Evolutionary conservation across 73 alveolate species (phyloP), one percentile per base, ranked within the genome.

Genomic region (Durusdinium trenchii): DNA sequence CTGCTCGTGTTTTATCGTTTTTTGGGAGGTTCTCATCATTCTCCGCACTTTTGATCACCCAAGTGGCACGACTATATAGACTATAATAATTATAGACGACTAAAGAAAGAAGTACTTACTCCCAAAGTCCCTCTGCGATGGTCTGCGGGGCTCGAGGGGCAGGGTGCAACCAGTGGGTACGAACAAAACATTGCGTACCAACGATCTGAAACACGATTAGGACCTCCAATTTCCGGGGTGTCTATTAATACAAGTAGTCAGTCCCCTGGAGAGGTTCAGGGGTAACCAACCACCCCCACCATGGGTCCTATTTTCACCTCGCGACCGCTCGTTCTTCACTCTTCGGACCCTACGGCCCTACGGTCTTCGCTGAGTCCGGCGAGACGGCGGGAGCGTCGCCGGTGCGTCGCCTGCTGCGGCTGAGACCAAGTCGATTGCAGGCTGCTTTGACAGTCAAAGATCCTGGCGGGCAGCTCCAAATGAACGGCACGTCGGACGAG

Each of bases 401-500:
- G 18, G 28, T 38, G 51, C 40, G 43, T 14, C 9, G 69, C 92
- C 92, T 82, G 69, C 92, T 82, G 46, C n/a, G 46, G 35, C 48
- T 47, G 23, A 12, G 92, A 42, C 92, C 92, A 82, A n/a, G 71
- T 35, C 12, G 30, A 16, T 5, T 40, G 6, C 18, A 14, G 71
- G 10, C 69, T 48, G 30, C 90, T 79, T 35, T 82, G 92, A 30
- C 92, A 82, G 48, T 82, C 92, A 48, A 47, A 82, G 71, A 69
- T 69, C 92, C 92, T 82, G 92, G n/a, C 14, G 62, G 64, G 73
- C 18, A 32, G 18, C n/a, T 23, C 30, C n/a, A 12, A 57, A 57
- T 16, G 69, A 23, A 23, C 32, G 12, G 69, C 12, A 57, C 32
- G 69, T 57, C 23, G 69, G 23, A 23, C 23, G 69, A 23, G 12